A percentile compares a stretch with the other conserved stretches of the same genome.
Evolutionary conservation across 163 green algal species (phyloP).

Genomic region (Scenedesmus sp.): DNA sequence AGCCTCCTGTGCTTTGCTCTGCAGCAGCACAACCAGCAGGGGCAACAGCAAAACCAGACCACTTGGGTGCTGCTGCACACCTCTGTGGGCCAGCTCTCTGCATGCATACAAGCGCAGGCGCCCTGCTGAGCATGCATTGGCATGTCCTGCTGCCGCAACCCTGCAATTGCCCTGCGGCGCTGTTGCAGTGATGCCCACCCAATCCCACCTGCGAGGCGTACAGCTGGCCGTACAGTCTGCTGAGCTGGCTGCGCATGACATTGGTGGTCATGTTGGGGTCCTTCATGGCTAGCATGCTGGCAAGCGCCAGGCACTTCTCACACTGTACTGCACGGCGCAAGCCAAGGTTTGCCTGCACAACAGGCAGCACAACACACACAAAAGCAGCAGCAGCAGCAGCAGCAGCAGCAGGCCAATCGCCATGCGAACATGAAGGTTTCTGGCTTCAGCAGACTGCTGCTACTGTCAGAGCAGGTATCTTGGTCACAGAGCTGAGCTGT

Average conservation of each 20-base stretch:
- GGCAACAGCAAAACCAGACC: neutral
- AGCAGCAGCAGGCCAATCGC: neutral
- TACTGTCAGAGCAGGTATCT: neutral
- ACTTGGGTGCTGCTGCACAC: neutral
- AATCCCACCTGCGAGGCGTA: conserved; percentile 74
- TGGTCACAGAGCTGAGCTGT: neutral
- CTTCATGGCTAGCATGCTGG: conserved; percentile 82
- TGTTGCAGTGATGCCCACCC: neutral
- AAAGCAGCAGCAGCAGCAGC: neutral
- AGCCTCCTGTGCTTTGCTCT: conserved; percentile 73
- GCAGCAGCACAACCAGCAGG: neutral
- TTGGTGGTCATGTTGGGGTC: conserved; percentile 77
- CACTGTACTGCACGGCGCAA: conserved; percentile 79
- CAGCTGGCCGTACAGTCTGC: conserved; percentile 84
- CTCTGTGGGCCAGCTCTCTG: neutral
- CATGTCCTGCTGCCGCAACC: neutral
- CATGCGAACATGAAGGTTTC: no score
- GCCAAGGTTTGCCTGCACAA: conserved; percentile 74
- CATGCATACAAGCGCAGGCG: neutral
- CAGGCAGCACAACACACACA: neutral
- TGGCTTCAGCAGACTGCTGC: no score
- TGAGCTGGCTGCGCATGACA: conserved; percentile 84
- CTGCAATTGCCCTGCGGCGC: neutral
- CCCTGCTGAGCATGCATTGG: neutral
- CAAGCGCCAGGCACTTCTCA: conserved; percentile 85